These are phyloP conservation scores for Penicillium hesseltinei DNA, from an alignment of 2,329 filamentous ascomycete species.

Conservation along the genomic window DNA sequence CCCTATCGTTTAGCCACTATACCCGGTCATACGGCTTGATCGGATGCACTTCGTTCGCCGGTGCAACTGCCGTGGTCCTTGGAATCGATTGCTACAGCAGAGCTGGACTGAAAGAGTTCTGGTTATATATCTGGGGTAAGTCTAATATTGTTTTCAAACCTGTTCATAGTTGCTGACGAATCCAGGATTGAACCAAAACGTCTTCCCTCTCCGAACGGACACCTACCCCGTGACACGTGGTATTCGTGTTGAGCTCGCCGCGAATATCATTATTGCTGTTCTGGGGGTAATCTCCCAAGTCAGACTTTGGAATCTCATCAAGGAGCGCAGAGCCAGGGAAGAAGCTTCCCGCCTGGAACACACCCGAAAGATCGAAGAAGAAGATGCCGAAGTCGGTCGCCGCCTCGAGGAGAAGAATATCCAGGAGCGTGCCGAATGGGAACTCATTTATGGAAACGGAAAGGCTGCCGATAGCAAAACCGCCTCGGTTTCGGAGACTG, in stretches of 20 bases:
- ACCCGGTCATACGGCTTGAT: constrained; percentile 80
- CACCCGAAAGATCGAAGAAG: constrained; percentile 56
- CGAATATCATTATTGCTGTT: constrained; percentile 70
- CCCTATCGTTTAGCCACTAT: constrained; percentile 73
- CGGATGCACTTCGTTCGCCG: constrained; percentile 71
- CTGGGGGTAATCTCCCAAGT: constrained; percentile 80
- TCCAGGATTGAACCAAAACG: constrained; percentile 66
- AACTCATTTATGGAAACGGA: constrained; percentile 69
- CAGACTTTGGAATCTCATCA: constrained; percentile 79
- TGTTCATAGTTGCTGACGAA: constrained; percentile 9
- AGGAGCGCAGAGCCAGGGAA: constrained; percentile 49
- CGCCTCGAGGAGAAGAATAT: constrained; percentile 50
- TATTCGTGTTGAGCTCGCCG: constrained; percentile 80
- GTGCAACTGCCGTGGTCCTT: constrained; percentile 73
- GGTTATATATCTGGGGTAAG: constrained; percentile 83
- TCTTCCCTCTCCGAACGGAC: constrained; percentile 73
- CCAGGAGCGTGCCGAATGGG: constrained; percentile 62
- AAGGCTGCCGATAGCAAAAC: constrained; percentile 31
- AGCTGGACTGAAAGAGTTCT: constrained; percentile 94
- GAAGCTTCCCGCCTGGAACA: constrained; percentile 50
- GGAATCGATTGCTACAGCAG: constrained; percentile 88
- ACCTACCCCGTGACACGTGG: constrained; percentile 85
- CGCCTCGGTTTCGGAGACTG: constrained; percentile 29
- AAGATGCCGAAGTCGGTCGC: constrained; percentile 69
- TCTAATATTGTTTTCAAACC: not conserved